Evolutionary conservation across 2,329 filamentous ascomycete genomes (phyloP).

Genomic region (Hymenoscyphus infarciens): DNA sequence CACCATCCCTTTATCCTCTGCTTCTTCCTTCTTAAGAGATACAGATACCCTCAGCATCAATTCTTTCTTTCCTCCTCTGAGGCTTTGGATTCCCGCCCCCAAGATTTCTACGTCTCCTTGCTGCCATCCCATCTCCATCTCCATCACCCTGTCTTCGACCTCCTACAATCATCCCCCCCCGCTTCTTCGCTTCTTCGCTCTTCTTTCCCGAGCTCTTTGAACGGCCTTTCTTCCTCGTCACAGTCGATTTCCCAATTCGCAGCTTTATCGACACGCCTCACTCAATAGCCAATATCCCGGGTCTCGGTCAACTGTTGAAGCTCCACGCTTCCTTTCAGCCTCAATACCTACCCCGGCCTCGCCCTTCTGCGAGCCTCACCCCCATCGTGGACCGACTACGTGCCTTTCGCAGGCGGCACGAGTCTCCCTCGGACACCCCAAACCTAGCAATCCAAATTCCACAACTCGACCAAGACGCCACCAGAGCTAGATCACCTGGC

Average conservation of each 20-base stretch:
- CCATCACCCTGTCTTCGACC: background rate
- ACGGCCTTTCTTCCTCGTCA: background rate
- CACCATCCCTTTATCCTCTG: background rate
- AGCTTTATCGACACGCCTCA: background rate
- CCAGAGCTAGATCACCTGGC: conserved; percentile 27
- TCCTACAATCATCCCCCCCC: background rate
- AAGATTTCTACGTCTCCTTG: background rate
- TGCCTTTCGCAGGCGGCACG: conserved; percentile 32
- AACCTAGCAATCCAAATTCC: conserved; percentile 10
- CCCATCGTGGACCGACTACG: conserved; percentile 32
- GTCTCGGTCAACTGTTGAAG: background rate
- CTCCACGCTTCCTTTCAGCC: conserved; percentile 8
- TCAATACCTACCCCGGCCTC: conserved; percentile 3
- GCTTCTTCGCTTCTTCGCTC: background rate
- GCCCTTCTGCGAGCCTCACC: conserved; percentile 14
- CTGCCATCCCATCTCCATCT: background rate
- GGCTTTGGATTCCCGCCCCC: conserved; percentile 3
- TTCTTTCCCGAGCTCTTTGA: background rate
- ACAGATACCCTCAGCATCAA: conserved; percentile 10
- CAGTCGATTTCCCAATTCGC: background rate
- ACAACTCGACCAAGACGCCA: conserved; percentile 9
- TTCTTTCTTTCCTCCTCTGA: conserved; percentile 8
- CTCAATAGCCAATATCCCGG: background rate
- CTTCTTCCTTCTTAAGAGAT: conserved; percentile 3
- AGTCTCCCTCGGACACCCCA: conserved; percentile 24